A percentile compares a stretch with the other conserved stretches of the same genome.
These are phyloP conservation scores for Pythium aristosporum DNA, from an alignment of 352 stramenopile species.

Conservation along the genomic window DNA sequence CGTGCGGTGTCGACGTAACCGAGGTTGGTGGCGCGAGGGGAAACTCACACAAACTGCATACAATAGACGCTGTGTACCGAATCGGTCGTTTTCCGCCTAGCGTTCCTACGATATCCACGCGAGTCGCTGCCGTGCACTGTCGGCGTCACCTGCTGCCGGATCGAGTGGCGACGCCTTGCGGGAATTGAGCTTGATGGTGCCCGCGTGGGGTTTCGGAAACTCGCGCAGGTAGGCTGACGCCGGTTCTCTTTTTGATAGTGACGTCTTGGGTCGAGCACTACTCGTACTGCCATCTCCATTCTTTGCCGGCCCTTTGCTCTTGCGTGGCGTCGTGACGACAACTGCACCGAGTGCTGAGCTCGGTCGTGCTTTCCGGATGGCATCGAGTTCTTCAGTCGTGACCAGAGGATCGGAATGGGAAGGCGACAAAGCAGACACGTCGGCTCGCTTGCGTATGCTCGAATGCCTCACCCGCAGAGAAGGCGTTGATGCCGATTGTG, in stretches of 20 bases:
- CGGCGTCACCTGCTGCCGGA: conserved; percentile 12
- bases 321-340: not conserved
- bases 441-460: conserved; percentile 2
- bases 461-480: conserved; percentile 18
- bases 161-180: conserved; percentile 6
- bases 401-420: not conserved
- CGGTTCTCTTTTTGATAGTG: not conserved
- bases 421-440: not conserved
- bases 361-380: conserved; percentile 13
- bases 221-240: conserved; percentile 48
- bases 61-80: conserved; percentile 15
- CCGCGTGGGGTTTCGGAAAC: conserved; percentile 52
- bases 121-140: conserved; percentile 34
- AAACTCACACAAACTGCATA: not conserved
- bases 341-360: conserved; percentile 21
- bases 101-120: conserved; percentile 42
- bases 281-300: not conserved
- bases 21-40: too few species aligned
- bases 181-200: conserved; percentile 34
- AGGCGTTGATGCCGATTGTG: conserved; percentile 15
- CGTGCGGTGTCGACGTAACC: not conserved
- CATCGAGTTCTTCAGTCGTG: conserved; percentile 14
- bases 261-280: conserved; percentile 8
- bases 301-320: not conserved
- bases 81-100: not conserved